phyloP scores from a whole-genome alignment of 257 asterid genomes.

The Gynochthodes officinalis region DNA sequence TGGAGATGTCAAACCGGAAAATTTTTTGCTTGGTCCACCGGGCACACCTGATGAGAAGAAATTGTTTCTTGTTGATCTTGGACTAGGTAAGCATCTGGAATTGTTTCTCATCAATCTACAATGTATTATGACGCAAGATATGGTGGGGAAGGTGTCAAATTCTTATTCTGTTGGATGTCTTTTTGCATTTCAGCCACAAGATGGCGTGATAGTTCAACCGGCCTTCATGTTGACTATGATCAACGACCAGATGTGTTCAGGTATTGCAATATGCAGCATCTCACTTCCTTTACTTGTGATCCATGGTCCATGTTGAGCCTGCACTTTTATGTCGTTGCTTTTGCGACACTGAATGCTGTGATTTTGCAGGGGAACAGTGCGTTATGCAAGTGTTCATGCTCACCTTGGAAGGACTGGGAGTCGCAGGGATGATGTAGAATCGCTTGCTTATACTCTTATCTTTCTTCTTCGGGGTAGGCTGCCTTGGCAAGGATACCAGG shows the following conservation, averaged over 20 bases:
- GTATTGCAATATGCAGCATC: constrained; percentile 22
- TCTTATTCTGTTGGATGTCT: neutral
- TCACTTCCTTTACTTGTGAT: neutral
- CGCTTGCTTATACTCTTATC: constrained; percentile 77
- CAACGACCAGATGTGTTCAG: constrained; percentile 76
- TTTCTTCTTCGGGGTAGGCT: constrained; percentile 78
- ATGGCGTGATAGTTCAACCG: constrained; percentile 63
- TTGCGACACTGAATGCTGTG: constrained; percentile 3
- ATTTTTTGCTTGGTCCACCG: constrained; percentile 73
- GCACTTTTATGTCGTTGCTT: neutral
- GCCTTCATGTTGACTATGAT: constrained; percentile 69
- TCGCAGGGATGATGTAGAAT: constrained; percentile 83
- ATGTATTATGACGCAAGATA: neutral
- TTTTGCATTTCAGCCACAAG: constrained; percentile 46
- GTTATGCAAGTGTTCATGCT: constrained; percentile 87
- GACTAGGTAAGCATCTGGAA: constrained; percentile 45
- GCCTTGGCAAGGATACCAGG: constrained; percentile 98
- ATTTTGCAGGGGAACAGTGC: constrained; percentile 73
- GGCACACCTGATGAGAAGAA: constrained; percentile 76
- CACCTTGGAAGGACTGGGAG: constrained; percentile 76
- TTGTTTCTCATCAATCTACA: neutral
- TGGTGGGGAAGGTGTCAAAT: neutral
- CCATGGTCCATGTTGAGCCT: neutral
- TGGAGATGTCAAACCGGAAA: constrained; percentile 81
- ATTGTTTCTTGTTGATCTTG: constrained; percentile 70